A percentile compares a stretch with the other conserved stretches of the same genome.
Evolutionary conservation across 805 yeast species (phyloP).

Genomic region (Candida coquimbonensis): DNA sequence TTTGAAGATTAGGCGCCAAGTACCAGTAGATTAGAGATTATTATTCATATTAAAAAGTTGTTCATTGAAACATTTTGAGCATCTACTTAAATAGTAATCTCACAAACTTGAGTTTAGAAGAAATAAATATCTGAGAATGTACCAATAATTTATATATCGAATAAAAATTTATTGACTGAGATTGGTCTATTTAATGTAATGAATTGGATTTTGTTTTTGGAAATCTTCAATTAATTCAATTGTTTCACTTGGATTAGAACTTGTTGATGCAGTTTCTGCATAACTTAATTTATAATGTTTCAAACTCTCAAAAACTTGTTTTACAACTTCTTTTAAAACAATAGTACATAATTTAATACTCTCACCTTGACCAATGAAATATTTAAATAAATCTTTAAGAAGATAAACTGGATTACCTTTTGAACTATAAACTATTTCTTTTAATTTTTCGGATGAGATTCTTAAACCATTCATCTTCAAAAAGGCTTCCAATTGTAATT

Average conservation of each 20-base stretch:
- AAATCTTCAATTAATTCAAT: slow-evolving; percentile 2
- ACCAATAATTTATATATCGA: no score
- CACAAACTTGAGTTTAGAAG: no score
- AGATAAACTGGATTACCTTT: slow-evolving; percentile 32
- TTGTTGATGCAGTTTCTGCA: background rate
- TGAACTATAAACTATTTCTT: slow-evolving; percentile 31
- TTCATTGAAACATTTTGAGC: no score
- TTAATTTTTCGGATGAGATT: slow-evolving; percentile 33
- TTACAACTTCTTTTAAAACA: slow-evolving; percentile 30
- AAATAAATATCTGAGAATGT: no score
- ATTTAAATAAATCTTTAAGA: slow-evolving; percentile 34
- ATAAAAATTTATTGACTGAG: no score
- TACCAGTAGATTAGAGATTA: no score
- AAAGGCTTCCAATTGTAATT: slow-evolving; percentile 36
- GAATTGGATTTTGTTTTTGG: slow-evolving; percentile 1
- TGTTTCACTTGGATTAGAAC: slow-evolving; percentile 1
- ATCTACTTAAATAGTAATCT: no score
- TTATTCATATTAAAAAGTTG: no score
- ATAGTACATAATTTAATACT: slow-evolving; percentile 29
- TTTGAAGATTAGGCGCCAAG: no score
- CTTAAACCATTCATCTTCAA: slow-evolving; percentile 41
- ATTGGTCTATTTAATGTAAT: background rate
- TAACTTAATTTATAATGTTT: slow-evolving; percentile 2
- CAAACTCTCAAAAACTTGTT: slow-evolving; percentile 15
- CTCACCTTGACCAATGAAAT: slow-evolving; percentile 36